Base-by-base conservation (phyloP, 768 basidiomycete species). In the Macrolepiota dolichaula region DNA sequence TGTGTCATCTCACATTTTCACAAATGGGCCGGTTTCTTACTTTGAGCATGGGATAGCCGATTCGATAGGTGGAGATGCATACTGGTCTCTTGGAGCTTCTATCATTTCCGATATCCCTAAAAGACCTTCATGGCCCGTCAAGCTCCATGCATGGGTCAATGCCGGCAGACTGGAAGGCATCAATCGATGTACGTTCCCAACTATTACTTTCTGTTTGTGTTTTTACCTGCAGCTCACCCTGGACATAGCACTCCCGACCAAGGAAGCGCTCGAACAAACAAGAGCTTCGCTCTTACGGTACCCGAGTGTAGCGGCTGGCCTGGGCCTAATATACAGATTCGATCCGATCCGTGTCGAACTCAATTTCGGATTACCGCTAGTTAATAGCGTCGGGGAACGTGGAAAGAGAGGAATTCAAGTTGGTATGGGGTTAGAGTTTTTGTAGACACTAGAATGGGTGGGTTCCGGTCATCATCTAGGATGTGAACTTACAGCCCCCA, bases 341-440 rank as follows among this genome's bases (percentile, higher is more conserved):
- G 89, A 92, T 62, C 89, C 92, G 4, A 79, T 93, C 19, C 81
- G 95, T n/a, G 79, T 94, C 27, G 95, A 97, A 72, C 77, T 93
- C 61, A 96, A 96, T 71, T 83, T 96, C 63, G 92, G 94, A 6
- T 78, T 96, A 37, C 94, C 94, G 4, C 77, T 97, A 2, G 81
- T 88, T 2, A 83, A 85, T 1, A 84, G 83, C 49, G 82, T 78
- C 67, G 85, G 83, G 57, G 94, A 92, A 71, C 85, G 85, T 9
- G 67, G 73, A 58, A 79, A 84, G 67, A 85, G 82, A 67, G 94
- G 93, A 7, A 74, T 93, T 49, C 91, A 91, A 72, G 83, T 92
- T 27, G 93, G 93, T 3, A 82, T 95, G 64, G 93, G 91, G 1
- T 68, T 93, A 58, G 89, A 91, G 65, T 92, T 93, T 75, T 68